Conservation (phyloP, 768 basidiomycete genomes). For the Phlebiopsis gigantea region DNA sequence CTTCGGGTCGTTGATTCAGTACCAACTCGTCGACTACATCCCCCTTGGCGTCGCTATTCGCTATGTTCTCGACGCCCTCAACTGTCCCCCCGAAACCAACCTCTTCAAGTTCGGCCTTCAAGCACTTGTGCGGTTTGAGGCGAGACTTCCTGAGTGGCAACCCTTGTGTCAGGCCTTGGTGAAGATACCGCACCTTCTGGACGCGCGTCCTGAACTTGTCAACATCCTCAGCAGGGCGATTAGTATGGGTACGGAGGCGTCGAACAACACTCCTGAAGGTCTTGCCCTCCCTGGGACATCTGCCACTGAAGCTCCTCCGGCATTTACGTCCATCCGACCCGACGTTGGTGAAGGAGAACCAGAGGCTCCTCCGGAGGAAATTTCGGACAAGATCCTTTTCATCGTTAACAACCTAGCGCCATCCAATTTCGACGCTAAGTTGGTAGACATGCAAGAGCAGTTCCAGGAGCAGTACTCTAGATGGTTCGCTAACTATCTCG, state of each 20-base stretch:
- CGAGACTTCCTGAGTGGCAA: conserved; percentile 85
- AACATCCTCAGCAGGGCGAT: conserved; percentile 68
- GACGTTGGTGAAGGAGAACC: conserved; percentile 61
- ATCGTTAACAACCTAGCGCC: conserved; percentile 98
- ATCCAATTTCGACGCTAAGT: conserved; percentile 85
- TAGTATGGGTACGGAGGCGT: conserved; percentile 41
- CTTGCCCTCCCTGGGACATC: conserved; percentile 32
- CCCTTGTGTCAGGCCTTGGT: conserved; percentile 87
- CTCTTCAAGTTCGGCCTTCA: conserved; percentile 94
- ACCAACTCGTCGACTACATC: conserved; percentile 88
- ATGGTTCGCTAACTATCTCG: conserved; percentile 98
- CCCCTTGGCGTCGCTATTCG: conserved; percentile 95
- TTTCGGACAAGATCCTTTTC: conserved; percentile 92
- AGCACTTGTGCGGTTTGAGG: conserved; percentile 85
- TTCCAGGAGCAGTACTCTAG: conserved; percentile 81
- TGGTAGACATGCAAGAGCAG: conserved; percentile 77
- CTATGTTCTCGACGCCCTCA: conserved; percentile 91
- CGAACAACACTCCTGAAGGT: conserved; percentile 33
- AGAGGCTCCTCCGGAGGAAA: conserved; percentile 72
- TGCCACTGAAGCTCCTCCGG: conserved; percentile 39
- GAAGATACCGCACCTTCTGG: conserved; percentile 80
- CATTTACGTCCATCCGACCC: conserved; percentile 77
- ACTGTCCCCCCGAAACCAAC: conserved; percentile 86
- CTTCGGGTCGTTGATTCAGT: conserved; percentile 93
- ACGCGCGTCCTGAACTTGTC: conserved; percentile 78